Base-by-base conservation (phyloP, 2,329 filamentous ascomycete species). In the Pseudogymnoascus sp. region DNA sequence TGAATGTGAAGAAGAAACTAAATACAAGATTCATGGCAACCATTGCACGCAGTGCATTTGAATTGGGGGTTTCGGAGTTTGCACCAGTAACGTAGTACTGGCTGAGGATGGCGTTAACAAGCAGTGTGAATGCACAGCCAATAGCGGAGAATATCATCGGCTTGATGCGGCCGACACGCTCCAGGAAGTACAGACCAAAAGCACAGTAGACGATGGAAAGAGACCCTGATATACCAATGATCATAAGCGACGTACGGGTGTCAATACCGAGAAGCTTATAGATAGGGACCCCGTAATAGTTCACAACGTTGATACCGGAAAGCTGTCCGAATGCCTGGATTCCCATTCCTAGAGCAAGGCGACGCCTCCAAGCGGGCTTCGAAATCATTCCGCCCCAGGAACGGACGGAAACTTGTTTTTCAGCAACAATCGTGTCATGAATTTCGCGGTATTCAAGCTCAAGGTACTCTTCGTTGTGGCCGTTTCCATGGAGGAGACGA, bases 361-460 rank as follows among this genome's bases (percentile, higher is more conserved):
- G 73, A 63, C 74, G 75, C 60, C 79, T 73, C 77, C 77, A 80
- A 4, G 73, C 74, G 1, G 77, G 70, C 55, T 75, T 75, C 5
- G 74, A 75, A 58, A 79, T 65, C 49, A 81, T 74, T 3, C 77
- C 74, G n/a, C 71, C 73, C 73, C 77, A 77, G 11, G 75, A 74
- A 2, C 73, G 71, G 25, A 72, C 70, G 16, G 69, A 65, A 9
- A 68, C 60, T 11, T 66, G 64, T 1, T 84, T 82, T 66, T 86
- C 83, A 67, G 85, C 85, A 60, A 83, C 70, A 1, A 79, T 79
- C 66, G 83, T 80, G 0, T 82, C 82, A 65, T 82, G 82, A 70
- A 85, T 85, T 68, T 84, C 82, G 3, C 82, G 76, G 65, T 80
- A 83, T 64, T 85, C 83, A 2, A 82, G 71, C 60, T 80, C 77